A percentile compares a stretch with the other conserved stretches of the same genome.
Evolutionary conservation across 345 rosid species (phyloP).

Genomic region (Syzygium aromaticum): DNA sequence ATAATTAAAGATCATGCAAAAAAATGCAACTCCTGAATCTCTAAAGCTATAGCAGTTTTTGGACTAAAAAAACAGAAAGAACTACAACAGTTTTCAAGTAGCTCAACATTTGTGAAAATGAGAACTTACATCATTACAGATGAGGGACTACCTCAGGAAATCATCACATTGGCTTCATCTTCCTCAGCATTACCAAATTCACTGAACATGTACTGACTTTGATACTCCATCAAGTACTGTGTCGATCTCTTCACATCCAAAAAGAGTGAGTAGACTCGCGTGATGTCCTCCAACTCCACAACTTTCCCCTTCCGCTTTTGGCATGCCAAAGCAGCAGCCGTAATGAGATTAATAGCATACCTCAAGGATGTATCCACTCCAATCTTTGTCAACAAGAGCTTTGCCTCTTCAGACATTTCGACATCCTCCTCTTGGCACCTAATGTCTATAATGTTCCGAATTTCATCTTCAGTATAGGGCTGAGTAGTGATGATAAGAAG

Average conservation of each 20-base stretch:
- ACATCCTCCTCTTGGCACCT: constrained; percentile 96
- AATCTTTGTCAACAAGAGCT: constrained; percentile 63
- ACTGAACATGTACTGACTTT: constrained; percentile 82
- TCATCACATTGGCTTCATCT: constrained; percentile 35
- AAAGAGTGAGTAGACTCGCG: constrained; percentile 68
- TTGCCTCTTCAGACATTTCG: constrained; percentile 78
- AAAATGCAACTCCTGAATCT: background rate
- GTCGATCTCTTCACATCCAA: constrained; percentile 91
- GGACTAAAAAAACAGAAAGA: background rate
- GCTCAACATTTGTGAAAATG: background rate
- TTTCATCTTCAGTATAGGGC: constrained; percentile 77
- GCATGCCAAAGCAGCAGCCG: constrained; percentile 72
- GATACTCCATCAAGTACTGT: constrained; percentile 85
- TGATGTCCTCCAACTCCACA: constrained; percentile 68
- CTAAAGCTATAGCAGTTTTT: background rate
- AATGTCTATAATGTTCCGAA: constrained; percentile 70
- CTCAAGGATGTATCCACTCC: constrained; percentile 88
- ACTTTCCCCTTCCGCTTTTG: constrained; percentile 77
- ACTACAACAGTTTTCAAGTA: background rate
- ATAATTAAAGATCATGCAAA: background rate
- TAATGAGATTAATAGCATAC: constrained; percentile 84
- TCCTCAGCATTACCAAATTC: constrained; percentile 43
- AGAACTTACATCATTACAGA: background rate
- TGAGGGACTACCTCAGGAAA: constrained; percentile 11
- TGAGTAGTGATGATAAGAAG: constrained; percentile 78